Evolutionary conservation across 169 alveolate species (phyloP).

Genomic region (Cryptosporidium ubiquitum): DNA sequence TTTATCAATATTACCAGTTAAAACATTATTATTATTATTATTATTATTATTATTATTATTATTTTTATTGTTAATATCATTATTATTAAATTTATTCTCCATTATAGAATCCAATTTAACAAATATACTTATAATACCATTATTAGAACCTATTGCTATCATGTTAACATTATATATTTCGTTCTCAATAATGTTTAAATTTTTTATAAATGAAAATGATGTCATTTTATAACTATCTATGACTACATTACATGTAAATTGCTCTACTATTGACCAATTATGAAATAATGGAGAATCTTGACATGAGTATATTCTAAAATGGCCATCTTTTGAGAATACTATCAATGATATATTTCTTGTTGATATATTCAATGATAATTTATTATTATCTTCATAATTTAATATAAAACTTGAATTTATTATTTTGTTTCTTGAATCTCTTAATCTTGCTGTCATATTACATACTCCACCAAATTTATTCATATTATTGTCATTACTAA

Average conservation of each 20-base stretch:
- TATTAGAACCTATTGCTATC: constrained; percentile 23
- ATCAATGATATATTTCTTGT: constrained; percentile 17
- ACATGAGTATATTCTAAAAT: constrained; percentile 31
- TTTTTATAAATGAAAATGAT: constrained; percentile 24
- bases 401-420: constrained; percentile 18
- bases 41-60: background rate
- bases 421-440: constrained; percentile 50
- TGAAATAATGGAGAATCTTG: constrained; percentile 65
- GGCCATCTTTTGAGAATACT: constrained; percentile 28
- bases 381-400: constrained; percentile 13
- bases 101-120: background rate
- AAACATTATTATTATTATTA: background rate
- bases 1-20: background rate
- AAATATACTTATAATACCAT: constrained; percentile 20
- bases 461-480: constrained; percentile 4
- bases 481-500: background rate
- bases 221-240: background rate
- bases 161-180: background rate
- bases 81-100: background rate
- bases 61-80: background rate
- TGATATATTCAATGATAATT: constrained; percentile 20
- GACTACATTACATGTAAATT: constrained; percentile 31
- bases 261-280: constrained; percentile 52
- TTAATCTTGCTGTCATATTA: constrained; percentile 54
- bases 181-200: background rate